Conservation (phyloP, 331 rosid species). For the Rhamnella rubrinervis region DNA sequence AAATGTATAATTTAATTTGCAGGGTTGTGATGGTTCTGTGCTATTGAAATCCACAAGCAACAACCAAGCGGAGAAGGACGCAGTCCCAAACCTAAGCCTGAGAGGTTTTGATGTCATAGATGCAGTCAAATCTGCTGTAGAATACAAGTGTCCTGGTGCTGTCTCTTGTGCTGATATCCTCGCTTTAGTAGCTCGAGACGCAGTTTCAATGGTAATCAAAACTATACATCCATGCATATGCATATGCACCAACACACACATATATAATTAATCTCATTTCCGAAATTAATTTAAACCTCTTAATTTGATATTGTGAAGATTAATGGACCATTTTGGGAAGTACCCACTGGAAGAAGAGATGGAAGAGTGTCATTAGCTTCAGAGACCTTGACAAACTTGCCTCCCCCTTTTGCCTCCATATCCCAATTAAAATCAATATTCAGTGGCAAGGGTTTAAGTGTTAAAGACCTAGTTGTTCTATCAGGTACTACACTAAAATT, state of each 20-base stretch:
- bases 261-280: too few species aligned
- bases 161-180: slow-evolving; percentile 47
- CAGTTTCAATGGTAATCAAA: slow-evolving; percentile 27
- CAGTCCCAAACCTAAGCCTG: slow-evolving; percentile 31
- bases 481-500: slow-evolving; percentile 20
- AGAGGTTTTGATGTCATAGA: slow-evolving; percentile 41
- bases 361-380: slow-evolving; percentile 32
- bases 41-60: slow-evolving; percentile 24
- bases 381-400: slow-evolving; percentile 24
- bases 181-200: slow-evolving; percentile 36
- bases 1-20: background rate
- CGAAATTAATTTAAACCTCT: background rate
- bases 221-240: background rate
- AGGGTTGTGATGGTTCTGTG: slow-evolving; percentile 52
- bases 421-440: slow-evolving; percentile 27
- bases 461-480: slow-evolving; percentile 43
- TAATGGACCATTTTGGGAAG: slow-evolving; percentile 41
- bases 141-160: slow-evolving; percentile 36
- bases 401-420: slow-evolving; percentile 33
- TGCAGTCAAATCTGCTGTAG: slow-evolving; percentile 29
- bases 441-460: slow-evolving; percentile 29
- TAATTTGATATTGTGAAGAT: slow-evolving; percentile 12
- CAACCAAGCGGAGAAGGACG: slow-evolving; percentile 33
- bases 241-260: too few species aligned
- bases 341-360: slow-evolving; percentile 49